A percentile compares a stretch with the other conserved stretches of the same genome.
phyloP scores from a whole-genome alignment of 163 green algal genomes.

The Chlorella variabilis region DNA sequence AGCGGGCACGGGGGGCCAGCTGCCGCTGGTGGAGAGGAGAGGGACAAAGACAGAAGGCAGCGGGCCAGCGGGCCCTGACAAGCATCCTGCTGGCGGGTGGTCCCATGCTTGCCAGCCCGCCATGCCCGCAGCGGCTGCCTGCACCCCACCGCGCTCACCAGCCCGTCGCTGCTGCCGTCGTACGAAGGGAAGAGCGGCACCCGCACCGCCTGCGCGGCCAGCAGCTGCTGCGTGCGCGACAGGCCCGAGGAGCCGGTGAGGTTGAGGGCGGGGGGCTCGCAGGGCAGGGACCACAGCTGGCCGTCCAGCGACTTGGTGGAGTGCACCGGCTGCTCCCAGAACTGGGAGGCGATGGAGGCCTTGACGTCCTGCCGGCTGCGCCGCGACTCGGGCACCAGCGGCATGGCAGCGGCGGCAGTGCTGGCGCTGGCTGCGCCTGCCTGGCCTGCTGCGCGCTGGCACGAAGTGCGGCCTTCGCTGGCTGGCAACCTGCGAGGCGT shows the following conservation, averaged over 20 bases:
- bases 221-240: conserved; percentile 72
- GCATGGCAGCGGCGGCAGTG: no score
- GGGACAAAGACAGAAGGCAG: no score
- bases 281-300: conserved; percentile 48
- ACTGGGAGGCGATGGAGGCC: conserved; percentile 67
- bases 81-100: no score
- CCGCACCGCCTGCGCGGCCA: conserved; percentile 69
- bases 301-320: conserved; percentile 58
- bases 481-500: no score
- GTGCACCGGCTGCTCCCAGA: conserved; percentile 69
- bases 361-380: conserved; percentile 56
- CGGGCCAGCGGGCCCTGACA: no score
- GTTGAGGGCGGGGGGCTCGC: conserved; percentile 68
- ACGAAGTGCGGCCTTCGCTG: no score
- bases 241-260: conserved; percentile 64
- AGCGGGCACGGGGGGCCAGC: background rate
- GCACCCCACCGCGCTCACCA: conserved; percentile 58
- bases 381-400: conserved; percentile 69
- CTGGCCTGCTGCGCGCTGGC: no score
- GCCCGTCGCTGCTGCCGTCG: conserved; percentile 50
- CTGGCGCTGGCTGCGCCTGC: no score
- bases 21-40: no score
- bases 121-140: no score
- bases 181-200: conserved; percentile 66
- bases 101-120: no score